Evolutionary conservation across 257 asterid genomes (phyloP).

Genomic region (Solanum peruvianum): DNA sequence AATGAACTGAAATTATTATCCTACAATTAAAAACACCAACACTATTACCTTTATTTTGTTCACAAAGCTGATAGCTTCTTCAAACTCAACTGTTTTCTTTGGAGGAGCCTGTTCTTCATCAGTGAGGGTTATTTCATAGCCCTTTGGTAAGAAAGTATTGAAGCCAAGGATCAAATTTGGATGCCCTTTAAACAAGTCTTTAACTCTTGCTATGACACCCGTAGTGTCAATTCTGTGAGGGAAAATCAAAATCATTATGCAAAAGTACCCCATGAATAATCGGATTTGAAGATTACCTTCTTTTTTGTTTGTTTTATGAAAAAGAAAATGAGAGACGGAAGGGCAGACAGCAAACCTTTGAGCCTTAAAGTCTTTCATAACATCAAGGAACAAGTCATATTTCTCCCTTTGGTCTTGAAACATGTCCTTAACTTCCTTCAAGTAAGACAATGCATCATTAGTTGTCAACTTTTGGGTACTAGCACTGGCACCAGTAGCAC

Average conservation of each 20-base stretch:
- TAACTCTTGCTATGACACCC: constrained; percentile 56
- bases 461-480: constrained; percentile 44
- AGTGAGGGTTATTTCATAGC: constrained; percentile 54
- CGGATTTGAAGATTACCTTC: background rate
- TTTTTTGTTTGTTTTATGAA: background rate
- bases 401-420: constrained; percentile 54
- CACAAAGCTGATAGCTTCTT: constrained; percentile 67
- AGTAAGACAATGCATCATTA: constrained; percentile 43
- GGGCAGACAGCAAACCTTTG: constrained; percentile 29
- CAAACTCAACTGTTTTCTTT: constrained; percentile 58
- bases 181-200: constrained; percentile 60
- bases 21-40: background rate
- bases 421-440: constrained; percentile 58
- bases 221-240: constrained; percentile 40
- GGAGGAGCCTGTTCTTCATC: constrained; percentile 54
- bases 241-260: constrained; percentile 1
- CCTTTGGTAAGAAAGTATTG: constrained; percentile 71
- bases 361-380: constrained; percentile 62
- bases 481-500: constrained; percentile 25
- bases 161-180: constrained; percentile 59
- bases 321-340: background rate
- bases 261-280: background rate
- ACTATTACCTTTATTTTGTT: constrained; percentile 52
- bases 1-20: background rate
- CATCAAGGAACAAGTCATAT: constrained; percentile 55